A percentile compares a stretch with the other conserved stretches of the same genome.
phyloP scores from a whole-genome alignment of 176 grass and related monocot species.

The Juncus inflexus region DNA sequence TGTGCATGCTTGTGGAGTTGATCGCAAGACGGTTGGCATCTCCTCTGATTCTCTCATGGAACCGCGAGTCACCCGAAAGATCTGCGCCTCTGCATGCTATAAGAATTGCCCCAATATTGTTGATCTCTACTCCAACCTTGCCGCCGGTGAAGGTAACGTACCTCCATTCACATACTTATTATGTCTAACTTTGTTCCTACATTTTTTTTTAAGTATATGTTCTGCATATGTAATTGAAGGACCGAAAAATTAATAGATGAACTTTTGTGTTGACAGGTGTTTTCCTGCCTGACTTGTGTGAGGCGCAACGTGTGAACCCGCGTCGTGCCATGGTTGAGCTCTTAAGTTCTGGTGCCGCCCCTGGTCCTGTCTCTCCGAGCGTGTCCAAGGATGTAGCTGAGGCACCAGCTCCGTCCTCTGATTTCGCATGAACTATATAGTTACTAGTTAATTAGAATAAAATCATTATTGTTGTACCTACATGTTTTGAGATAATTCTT shows the following conservation, averaged over 20 bases:
- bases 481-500: slow-evolving; percentile 13
- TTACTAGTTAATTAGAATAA: background rate
- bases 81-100: slow-evolving; percentile 52
- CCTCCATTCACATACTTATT: background rate
- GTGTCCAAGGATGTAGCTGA: background rate
- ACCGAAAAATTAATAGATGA: background rate
- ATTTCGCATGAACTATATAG: slow-evolving; percentile 14
- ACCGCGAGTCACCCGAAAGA: slow-evolving; percentile 23
- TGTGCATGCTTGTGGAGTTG: slow-evolving; percentile 53
- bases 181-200: background rate
- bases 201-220: background rate
- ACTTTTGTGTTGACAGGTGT: slow-evolving; percentile 32
- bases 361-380: slow-evolving; percentile 20
- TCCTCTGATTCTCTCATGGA: slow-evolving; percentile 72
- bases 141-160: slow-evolving; percentile 52
- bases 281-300: slow-evolving; percentile 34
- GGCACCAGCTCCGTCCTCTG: slow-evolving; percentile 25
- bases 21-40: slow-evolving; percentile 57
- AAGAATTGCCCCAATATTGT: slow-evolving; percentile 68
- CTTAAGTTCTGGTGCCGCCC: slow-evolving; percentile 30
- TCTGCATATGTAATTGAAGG: background rate
- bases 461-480: slow-evolving; percentile 10
- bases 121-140: slow-evolving; percentile 77
- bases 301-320: slow-evolving; percentile 23
- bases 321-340: slow-evolving; percentile 34